phyloP scores from a whole-genome alignment of 2,329 filamentous ascomycete species.

The Clarireedia hainanense region DNA sequence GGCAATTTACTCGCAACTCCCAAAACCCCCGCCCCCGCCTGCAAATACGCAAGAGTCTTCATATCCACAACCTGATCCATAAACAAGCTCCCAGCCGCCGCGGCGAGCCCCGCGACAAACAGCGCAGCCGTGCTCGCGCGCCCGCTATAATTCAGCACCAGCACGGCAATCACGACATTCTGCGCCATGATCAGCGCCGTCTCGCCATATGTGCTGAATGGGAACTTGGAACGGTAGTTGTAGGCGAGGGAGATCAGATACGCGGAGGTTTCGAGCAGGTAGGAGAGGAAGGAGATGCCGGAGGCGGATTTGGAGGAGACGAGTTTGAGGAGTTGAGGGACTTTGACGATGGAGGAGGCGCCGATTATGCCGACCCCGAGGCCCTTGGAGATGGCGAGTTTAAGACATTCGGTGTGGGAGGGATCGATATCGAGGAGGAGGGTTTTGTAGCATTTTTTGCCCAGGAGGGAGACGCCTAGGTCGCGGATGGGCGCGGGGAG shows the following conservation, averaged over 20 bases:
- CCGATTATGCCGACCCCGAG: constrained; percentile 90
- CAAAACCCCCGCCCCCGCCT: constrained; percentile 75
- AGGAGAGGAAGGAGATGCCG: constrained; percentile 83
- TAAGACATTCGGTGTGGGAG: constrained; percentile 69
- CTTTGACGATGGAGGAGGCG: constrained; percentile 86
- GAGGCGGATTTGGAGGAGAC: constrained; percentile 69
- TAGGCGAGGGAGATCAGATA: constrained; percentile 90
- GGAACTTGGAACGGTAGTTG: constrained; percentile 83
- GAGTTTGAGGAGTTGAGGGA: constrained; percentile 94
- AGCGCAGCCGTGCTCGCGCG: constrained; percentile 59
- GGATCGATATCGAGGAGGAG: constrained; percentile 81
- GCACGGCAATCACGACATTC: constrained; percentile 79
- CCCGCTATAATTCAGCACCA: constrained; percentile 79
- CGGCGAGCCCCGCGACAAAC: constrained; percentile 71
- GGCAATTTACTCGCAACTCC: constrained; percentile 87
- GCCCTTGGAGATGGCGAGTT: constrained; percentile 83
- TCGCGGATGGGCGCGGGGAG: constrained; percentile 69
- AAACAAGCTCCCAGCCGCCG: constrained; percentile 62
- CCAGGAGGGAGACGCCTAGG: constrained; percentile 71
- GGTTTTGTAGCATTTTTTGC: constrained; percentile 74
- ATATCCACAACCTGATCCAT: constrained; percentile 55
- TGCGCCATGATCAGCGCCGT: constrained; percentile 85
- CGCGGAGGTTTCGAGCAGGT: constrained; percentile 81
- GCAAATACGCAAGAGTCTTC: constrained; percentile 48
- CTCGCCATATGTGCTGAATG: constrained; percentile 96